Conservation (phyloP, 805 yeast genomes). For the Henningerozyma blattae region DNA sequence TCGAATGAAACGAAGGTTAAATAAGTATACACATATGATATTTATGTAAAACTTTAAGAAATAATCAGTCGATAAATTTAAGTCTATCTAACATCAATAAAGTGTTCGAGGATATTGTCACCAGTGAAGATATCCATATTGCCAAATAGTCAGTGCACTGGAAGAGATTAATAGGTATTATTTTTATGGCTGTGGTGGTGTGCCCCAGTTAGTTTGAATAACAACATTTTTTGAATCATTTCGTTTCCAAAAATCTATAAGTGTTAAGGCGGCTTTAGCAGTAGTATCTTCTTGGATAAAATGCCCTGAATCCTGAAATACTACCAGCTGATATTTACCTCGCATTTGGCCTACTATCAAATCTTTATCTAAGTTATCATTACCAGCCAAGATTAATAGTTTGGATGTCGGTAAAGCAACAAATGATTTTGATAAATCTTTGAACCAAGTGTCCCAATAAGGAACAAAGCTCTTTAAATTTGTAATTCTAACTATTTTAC, state of each 20-base stretch:
- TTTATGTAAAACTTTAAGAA: neutral
- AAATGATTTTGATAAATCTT: constrained; percentile 45
- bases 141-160: too few species aligned
- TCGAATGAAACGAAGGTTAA: too few species aligned
- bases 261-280: constrained; percentile 44
- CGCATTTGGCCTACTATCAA: constrained; percentile 97
- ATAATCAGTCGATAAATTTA: neutral
- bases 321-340: constrained; percentile 84
- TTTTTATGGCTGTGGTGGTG: neutral
- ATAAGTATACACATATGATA: too few species aligned
- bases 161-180: too few species aligned
- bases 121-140: too few species aligned
- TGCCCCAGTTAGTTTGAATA: constrained; percentile 31
- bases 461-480: constrained; percentile 48
- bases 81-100: too few species aligned
- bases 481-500: constrained; percentile 44
- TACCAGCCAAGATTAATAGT: constrained; percentile 72
- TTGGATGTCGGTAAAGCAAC: constrained; percentile 45
- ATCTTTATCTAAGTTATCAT: constrained; percentile 75
- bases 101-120: too few species aligned
- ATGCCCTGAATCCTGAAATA: constrained; percentile 76
- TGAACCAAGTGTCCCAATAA: constrained; percentile 82
- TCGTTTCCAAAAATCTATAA: constrained; percentile 34
- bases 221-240: constrained; percentile 25
- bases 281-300: constrained; percentile 93